Evolutionary conservation across 352 stramenopile species (phyloP), one percentile per base, ranked within the genome.

Genomic region (Phytopythium montanum): DNA sequence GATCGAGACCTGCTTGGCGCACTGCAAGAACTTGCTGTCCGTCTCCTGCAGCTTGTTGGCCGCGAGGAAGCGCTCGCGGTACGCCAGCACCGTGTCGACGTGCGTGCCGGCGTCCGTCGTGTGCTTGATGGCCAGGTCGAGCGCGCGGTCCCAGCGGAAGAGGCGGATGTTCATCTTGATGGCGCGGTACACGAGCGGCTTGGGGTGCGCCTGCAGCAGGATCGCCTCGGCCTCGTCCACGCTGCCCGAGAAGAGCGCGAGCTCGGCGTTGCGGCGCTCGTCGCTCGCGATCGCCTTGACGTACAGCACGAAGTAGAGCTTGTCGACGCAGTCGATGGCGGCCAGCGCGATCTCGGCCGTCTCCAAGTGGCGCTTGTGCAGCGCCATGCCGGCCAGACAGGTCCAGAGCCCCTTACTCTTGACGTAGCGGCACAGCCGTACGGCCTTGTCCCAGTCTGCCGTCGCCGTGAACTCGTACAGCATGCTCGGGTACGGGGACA

Each of bases 131-230:
- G 92, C 90, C 5, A 98, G 64, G 26, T 97, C 85, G 48, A 97
- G 64, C 2, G 92, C 92, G 19, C 88, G 72, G 41, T 94, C 76
- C 89, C 88, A 98, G 36, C 88, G 85, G 65, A 96, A 97, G 12
- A 97, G 64, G 12, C 88, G 74, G 41, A 97, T 69, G 63, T 98
- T 98, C 60, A 98, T 74, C 66, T 98, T 98, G 67, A 98, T 97
- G 26, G 92, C 90, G 45, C 92, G 85, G 60, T 98, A 97, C 12
- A 97, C 62, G 2, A 98, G 76, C 52, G 92, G 90, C 39, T 70
- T 81, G 1, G 90, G 92, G 34, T 89, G 87, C 0, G 91, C 85
- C 56, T 98, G 91, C 49, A 98, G 66, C 38, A 98, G 68, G 42
- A 98, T 98, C 1, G 73, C 66, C 62, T 98, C 90, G n/a, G 93